Evolutionary conservation across 2,329 filamentous ascomycete genomes (phyloP), one percentile per base, ranked within the genome.

Genomic region (Cladosporium sp.): DNA sequence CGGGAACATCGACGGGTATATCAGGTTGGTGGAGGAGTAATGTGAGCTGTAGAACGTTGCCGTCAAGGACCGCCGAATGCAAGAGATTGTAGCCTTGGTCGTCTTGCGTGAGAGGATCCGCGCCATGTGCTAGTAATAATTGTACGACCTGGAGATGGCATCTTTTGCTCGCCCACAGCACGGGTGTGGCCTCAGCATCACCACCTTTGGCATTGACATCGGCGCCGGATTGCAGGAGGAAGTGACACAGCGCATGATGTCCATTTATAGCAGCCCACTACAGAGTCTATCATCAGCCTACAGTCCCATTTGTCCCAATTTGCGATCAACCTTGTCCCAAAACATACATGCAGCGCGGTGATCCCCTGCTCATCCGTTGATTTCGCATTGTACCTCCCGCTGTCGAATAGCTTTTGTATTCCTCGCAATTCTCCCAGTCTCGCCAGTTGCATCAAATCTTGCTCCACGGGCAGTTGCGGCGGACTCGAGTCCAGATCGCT

Each of bases 231-330:
- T 88, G 89, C 71, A 99, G 83, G 44, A 99, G 85, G 75, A 95
- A 97, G 74, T 94, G 93, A 83, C 93, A 97, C 80, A 97, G 91
- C 64, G 90, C 90, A 77, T 93, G 95, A 73, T 97, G 94, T 71
- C 97, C 97, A 78, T 99, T 99, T 73, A 99, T 97, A 36, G 95
- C 91, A 47, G 94, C 94, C 94, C 94, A 99, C 91, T 99, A 71
- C 54, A 36, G 37, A 35, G 24, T 57, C 34, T 45, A 45, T 36
- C 44, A 59, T 61, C 22, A 42, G 34, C 50, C 32, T 48, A 48
- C 10, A 13, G 34, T 19, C 25, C n/a, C 45, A 35, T 52, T 20
- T 48, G 10, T 47, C 20, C 51, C 17, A 17, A 24, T 34, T 44
- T 32, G 9, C 15, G 20, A 15, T n/a, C n/a, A 8, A 9, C 52